These are phyloP conservation scores for Capsicum pubescens DNA, from an alignment of 257 asterid species.

Conservation along the genomic window DNA sequence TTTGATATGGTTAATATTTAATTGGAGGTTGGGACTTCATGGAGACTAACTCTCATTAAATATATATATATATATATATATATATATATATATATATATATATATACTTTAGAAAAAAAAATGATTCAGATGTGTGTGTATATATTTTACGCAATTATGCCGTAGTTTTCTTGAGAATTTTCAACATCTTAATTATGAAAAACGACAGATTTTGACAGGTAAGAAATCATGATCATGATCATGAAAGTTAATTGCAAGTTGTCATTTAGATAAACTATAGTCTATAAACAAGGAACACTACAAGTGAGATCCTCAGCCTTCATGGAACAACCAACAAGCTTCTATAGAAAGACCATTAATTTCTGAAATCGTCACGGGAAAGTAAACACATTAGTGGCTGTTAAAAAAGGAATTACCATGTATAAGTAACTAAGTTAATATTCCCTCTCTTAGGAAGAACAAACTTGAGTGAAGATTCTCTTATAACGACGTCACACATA, in stretches of 20 bases:
- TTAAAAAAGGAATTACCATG: background rate
- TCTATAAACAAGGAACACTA: background rate
- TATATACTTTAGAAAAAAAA: too few species aligned
- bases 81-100: too few species aligned
- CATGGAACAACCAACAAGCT: background rate
- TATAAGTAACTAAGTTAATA: background rate
- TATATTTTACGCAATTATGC: background rate
- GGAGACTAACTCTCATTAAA: background rate
- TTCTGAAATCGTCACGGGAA: background rate
- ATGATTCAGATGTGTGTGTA: background rate
- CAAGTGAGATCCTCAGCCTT: background rate
- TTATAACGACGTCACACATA: too few species aligned
- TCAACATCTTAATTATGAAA: background rate
- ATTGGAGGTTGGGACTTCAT: background rate
- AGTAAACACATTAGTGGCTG: background rate
- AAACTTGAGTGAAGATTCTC: too few species aligned
- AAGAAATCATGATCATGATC: constrained; percentile 16
- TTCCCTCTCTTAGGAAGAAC: background rate
- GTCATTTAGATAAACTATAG: background rate
- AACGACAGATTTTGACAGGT: background rate
- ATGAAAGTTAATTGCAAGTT: background rate
- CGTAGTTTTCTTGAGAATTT: background rate
- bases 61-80: too few species aligned
- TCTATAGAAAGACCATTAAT: background rate
- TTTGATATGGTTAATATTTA: background rate